phyloP scores from a whole-genome alignment of 768 basidiomycete genomes.

The Tylopilus intermedius region DNA sequence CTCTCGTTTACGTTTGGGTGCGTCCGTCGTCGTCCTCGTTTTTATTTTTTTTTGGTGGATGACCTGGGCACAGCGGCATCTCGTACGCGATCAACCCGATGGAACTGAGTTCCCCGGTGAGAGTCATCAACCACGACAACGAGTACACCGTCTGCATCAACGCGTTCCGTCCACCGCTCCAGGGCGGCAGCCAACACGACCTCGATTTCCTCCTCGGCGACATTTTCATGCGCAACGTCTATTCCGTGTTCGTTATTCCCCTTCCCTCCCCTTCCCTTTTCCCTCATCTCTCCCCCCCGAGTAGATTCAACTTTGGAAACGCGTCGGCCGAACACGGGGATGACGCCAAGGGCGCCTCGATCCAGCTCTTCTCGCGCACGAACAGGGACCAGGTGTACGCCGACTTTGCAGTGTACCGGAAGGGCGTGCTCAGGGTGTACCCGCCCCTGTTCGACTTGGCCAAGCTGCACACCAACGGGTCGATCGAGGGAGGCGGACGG shows the following conservation, averaged over 20 bases:
- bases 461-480: conserved; percentile 19
- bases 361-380: conserved; percentile 38
- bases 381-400: conserved; percentile 32
- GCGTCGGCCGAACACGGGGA: conserved; percentile 4
- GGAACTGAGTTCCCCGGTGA: conserved; percentile 34
- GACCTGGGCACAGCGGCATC: conserved; percentile 17
- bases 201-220: conserved; percentile 41
- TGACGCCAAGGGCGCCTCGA: conserved; percentile 30
- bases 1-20: conserved; percentile 23
- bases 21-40: background rate
- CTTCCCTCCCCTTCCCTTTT: background rate
- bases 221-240: conserved; percentile 44
- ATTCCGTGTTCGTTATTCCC: conserved; percentile 33
- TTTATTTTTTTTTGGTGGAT: background rate
- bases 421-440: conserved; percentile 10
- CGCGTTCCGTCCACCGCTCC: conserved; percentile 30
- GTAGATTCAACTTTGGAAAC: conserved; percentile 41
- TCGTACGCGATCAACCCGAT: conserved; percentile 41
- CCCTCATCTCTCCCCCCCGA: conserved; percentile 4
- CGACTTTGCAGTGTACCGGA: conserved; percentile 21
- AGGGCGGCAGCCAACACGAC: conserved; percentile 17
- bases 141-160: conserved; percentile 38
- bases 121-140: conserved; percentile 24
- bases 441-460: conserved; percentile 24
- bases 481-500: conserved; percentile 18